Base-by-base conservation (phyloP, 164 flowering plant species). In the Kalanchoe fedtschenkoi region DNA sequence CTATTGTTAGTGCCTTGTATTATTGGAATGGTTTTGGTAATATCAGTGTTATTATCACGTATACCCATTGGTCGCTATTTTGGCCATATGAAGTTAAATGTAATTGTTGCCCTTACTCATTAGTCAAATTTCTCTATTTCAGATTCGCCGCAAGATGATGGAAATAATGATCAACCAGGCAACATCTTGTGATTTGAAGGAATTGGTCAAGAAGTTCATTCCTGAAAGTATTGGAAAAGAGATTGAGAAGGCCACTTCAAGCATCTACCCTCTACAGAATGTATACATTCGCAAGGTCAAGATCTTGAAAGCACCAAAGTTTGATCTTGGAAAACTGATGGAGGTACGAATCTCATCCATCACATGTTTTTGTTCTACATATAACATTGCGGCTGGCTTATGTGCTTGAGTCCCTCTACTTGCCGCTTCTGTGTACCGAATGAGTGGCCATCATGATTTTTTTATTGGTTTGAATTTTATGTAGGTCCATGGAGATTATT, bases 271-370 rank as follows among this genome's bases (percentile, higher is more conserved):
- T 6, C 69, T 84, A 9, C 88, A 83, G 57, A 83, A 87, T 69
- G 93, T 87, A 7, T 87, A 66, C 69, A 81, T 87, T 55, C 69
- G 95, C 6, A 85, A 87, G 66, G 89, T 85, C 54, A 87, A 87
- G 77, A 85, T 87, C 66, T 66, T 87, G 78, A 87, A 85, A 69
- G 89, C 95, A 33, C 95, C 95, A 16, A 87, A 87, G 67, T 85
- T 87, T 66, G 87, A 87, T 69, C 84, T 87, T 65, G 86, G 87
- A 41, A 87, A 79, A 71, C 62, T 87, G 67, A 87, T 85, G 95
- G 95, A 87, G 86, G 95, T 37, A 37, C 13, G 11, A 2, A 37
- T 37, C 39, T 37, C 39, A 37, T 37, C 39, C 11, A n/a, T n/a
- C n/a, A n/a, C n/a, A n/a, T n/a, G n/a, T n/a, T n/a, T n/a, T n/a